These are phyloP conservation scores for Eleusine indica DNA, from an alignment of 176 grass and related monocot genomes.

Conservation along the genomic window DNA sequence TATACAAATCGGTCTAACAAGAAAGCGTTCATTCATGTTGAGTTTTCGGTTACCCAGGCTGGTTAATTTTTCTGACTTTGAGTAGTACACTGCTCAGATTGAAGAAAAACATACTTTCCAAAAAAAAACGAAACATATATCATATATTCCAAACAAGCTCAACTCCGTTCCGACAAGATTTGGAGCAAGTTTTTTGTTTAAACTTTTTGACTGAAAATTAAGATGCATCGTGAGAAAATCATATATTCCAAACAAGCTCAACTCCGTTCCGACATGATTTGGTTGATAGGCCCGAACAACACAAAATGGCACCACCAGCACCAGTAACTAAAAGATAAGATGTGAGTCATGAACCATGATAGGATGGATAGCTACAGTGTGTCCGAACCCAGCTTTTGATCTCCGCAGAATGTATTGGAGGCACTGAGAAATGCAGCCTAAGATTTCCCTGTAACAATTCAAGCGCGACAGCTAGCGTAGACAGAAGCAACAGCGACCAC, in stretches of 20 bases:
- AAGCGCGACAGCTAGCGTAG: background rate
- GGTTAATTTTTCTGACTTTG: no score
- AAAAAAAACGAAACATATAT: no score
- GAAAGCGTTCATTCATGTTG: background rate
- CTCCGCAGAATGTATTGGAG: background rate
- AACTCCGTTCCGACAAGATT: no score
- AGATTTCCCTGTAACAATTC: background rate
- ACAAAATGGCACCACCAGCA: background rate
- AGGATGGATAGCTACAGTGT: constrained; percentile 4
- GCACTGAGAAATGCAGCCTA: constrained; percentile 9
- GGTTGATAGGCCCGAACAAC: background rate
- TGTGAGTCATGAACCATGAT: constrained; percentile 35
- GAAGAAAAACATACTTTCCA: no score
- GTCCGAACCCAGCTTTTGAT: background rate
- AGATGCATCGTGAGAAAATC: no score
- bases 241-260: background rate
- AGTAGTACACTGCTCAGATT: no score
- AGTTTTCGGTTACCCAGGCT: no score
- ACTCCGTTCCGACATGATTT: background rate
- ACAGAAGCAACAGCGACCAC: background rate
- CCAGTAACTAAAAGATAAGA: constrained; percentile 12
- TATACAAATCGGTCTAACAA: background rate
- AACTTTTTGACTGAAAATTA: no score
- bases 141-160: no score
- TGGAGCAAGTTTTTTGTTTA: no score